Percentiles rank a stretch among this genome's conserved stretches.
Evolutionary conservation across 2,329 filamentous ascomycete genomes (phyloP).

Genomic region (Fusarium tricinctum): DNA sequence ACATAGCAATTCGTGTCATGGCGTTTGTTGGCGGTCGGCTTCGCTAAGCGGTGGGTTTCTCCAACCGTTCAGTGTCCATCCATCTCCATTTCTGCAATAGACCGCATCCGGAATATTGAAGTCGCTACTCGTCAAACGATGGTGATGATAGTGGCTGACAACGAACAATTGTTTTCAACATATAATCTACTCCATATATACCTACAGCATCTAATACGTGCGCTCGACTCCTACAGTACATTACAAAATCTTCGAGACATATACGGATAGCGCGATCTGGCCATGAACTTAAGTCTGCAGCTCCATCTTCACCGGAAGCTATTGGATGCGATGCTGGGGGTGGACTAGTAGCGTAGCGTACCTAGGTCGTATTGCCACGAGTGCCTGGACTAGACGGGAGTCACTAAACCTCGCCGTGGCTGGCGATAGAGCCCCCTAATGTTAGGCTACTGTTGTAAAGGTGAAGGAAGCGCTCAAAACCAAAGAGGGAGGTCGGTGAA

Average conservation of each 20-base stretch:
- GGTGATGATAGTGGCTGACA: slow-evolving; percentile 9
- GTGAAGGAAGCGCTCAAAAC: neutral
- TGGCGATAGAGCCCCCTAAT: slow-evolving; percentile 19
- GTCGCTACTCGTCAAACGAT: slow-evolving; percentile 3
- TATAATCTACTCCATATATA: neutral
- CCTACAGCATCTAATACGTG: neutral
- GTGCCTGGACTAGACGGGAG: slow-evolving; percentile 31
- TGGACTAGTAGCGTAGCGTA: slow-evolving; percentile 37
- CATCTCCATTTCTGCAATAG: slow-evolving; percentile 22
- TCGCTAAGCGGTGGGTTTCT: slow-evolving; percentile 10
- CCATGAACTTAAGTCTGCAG: slow-evolving; percentile 3
- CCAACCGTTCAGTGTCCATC: neutral
- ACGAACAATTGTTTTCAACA: neutral
- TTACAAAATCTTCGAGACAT: slow-evolving; percentile 2
- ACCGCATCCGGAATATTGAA: slow-evolving; percentile 34
- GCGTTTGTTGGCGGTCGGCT: slow-evolving; percentile 29
- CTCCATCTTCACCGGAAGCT: slow-evolving; percentile 29
- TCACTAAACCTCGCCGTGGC: slow-evolving; percentile 26
- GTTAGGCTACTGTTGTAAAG: slow-evolving; percentile 1
- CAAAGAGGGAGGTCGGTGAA: slow-evolving; percentile 19
- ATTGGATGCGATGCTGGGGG: slow-evolving; percentile 39
- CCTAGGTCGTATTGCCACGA: slow-evolving; percentile 42
- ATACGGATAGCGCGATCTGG: slow-evolving; percentile 8
- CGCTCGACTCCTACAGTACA: neutral
- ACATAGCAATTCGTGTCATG: slow-evolving; percentile 38